Base-by-base conservation (phyloP, 2,329 filamentous ascomycete species). In the Xylaria hypoxylon region DNA sequence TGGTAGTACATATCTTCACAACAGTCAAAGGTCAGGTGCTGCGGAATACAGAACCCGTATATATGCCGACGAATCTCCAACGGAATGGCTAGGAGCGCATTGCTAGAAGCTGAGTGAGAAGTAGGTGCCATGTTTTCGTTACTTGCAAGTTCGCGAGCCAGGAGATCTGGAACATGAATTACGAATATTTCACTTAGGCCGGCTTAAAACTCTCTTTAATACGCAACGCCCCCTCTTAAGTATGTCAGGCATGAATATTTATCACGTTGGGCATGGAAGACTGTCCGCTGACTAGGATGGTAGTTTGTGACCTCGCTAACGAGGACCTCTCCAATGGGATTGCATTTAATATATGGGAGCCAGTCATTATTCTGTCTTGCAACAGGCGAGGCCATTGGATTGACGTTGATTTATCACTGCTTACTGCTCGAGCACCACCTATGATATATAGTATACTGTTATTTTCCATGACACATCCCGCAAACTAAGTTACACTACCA, bases 21-120 rank as follows among this genome's bases (percentile, higher is more conserved):
- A 17, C 51, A 62, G 45, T 65, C 52, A 19, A 65, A 65, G 6
- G 31, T 58, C 24, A 62, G 38, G 19, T 56, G 6, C 7, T 62
- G 58, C 28, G 63, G 63, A 28, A 65, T 47, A 42, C 58, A 65
- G 33, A 58, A 65, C 7, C 59, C n/a, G 28, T 65, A 65, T 38
- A 65, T 65, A 28, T 45, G 38, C 24, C 59, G 52, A 22, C 63
- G 63, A 2, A 65, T 38, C 31, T 65, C 63, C 5, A 65, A 15
- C 10, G 63, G 63, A 19, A 58, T 33, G 5, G 52, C 15, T 2
- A 65, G 45, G 15, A 65, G 47, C 40, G 38, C 13, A 26, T 58
- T 52, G 0, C 22, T 4, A 3, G 52, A 10, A 6, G 45, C 24
- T 11, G 45, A 13, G n/a, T 15, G 31, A 42, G 11, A 13, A 31